Base-by-base conservation (phyloP, 768 basidiomycete species). In the Suillus luteus region DNA sequence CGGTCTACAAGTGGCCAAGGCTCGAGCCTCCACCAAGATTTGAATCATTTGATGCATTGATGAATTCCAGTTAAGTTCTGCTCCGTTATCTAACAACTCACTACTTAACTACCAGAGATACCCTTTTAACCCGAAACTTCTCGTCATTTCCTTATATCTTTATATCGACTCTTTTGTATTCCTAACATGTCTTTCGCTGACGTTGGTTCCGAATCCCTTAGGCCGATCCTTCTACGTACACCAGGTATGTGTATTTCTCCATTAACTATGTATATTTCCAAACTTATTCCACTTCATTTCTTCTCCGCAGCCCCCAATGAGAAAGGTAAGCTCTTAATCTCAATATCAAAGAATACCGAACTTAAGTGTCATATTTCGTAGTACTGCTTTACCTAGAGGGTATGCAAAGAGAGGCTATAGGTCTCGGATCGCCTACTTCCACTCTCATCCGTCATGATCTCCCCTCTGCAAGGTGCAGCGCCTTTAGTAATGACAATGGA, bases 351-450 rank as follows among this genome's bases (percentile, higher is more conserved):
- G 19, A 55, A 65, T 51, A 59, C 19, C 46, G 49, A 27, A 22
- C 67, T 67, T 10, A 27, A 11, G 55, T 62, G 41, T 41, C 14
- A 52, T 33, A 14, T 63, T 60, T 61, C 60, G 17, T 64, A 91
- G 90, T 92, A 54, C 76, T 90, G 14, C 81, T 82, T 62, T 92
- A 88, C 72, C 82, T 92, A 9, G 83, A 89, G 70, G 80, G 86
- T 64, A 86, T 92, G 81, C 57, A 58, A 58, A 74, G 76, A 19
- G 78, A 75, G 67, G 81, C 80, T 60, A 69, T 77, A 67, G 62
- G 81, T 67, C 61, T 73, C 63, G 67, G 67, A 59, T 71, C 75
- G 0, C 68, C 70, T 5, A 65, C 64, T 55, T 68, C 78, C 59
- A 73, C 77, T 33, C 77, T 76, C 11, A 69, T 76, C 55, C 77